These are phyloP conservation scores for Leccinum rimulosum DNA, from an alignment of 768 basidiomycete genomes.

Conservation along the genomic window DNA sequence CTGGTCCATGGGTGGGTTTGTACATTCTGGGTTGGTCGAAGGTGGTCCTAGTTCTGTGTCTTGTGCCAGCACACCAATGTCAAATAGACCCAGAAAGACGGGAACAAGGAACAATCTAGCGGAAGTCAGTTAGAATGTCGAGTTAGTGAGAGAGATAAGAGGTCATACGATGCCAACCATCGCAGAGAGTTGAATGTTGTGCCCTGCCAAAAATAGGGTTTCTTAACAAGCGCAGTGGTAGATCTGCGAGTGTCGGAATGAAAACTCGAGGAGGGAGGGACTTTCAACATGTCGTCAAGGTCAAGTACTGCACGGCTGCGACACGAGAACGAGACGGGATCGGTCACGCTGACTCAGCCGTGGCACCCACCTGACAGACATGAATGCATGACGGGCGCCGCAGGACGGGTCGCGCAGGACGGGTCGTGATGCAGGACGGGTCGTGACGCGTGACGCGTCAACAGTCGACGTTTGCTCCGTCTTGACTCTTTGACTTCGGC, in stretches of 20 bases:
- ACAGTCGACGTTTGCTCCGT: no score
- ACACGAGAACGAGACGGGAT: no score
- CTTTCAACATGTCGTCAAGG: neutral
- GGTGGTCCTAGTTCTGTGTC: neutral
- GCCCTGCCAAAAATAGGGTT: neutral
- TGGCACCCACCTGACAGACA: no score
- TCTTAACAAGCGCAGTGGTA: neutral
- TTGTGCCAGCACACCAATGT: neutral
- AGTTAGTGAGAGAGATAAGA: neutral
- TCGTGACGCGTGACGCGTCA: no score
- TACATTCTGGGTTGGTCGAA: slow-evolving; percentile 11
- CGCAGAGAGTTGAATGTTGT: neutral
- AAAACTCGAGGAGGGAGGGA: no score
- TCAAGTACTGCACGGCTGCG: no score
- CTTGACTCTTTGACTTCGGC: no score
- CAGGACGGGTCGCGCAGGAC: no score
- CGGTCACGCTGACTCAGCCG: no score
- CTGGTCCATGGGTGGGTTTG: slow-evolving; percentile 34
- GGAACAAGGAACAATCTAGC: neutral
- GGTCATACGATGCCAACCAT: neutral
- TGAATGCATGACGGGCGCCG: no score
- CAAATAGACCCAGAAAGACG: neutral
- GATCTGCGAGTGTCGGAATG: neutral
- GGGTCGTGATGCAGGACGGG: no score
- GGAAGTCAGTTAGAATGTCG: neutral